Evolutionary conservation across 768 basidiomycete species (phyloP).

Genomic region (Phaeolepiota aurea): DNA sequence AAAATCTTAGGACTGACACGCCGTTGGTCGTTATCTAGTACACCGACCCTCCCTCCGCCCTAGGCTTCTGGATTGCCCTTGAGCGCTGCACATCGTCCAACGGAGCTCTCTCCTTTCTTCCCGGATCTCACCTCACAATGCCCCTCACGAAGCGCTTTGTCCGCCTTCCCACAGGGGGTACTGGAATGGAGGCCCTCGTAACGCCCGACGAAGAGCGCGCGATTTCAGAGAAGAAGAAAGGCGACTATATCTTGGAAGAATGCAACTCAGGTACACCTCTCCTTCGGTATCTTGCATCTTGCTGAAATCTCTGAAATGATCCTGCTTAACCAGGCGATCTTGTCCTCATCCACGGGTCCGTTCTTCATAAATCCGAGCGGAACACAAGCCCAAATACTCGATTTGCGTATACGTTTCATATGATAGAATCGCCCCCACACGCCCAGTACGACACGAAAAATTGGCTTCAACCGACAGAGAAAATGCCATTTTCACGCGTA

Average conservation of each 20-base stretch:
- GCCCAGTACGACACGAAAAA: conserved; percentile 85
- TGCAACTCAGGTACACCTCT: conserved; percentile 61
- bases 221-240: conserved; percentile 19
- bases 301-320: background rate
- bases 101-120: conserved; percentile 83
- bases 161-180: conserved; percentile 66
- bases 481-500: conserved; percentile 73
- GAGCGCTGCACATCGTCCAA: conserved; percentile 80
- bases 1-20: background rate
- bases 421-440: conserved; percentile 72
- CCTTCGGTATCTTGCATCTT: background rate
- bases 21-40: conserved; percentile 42
- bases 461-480: conserved; percentile 85
- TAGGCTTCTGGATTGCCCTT: conserved; percentile 96
- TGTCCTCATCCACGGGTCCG: conserved; percentile 88
- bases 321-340: conserved; percentile 54
- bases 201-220: conserved; percentile 25
- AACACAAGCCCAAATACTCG: conserved; percentile 77
- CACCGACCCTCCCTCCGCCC: conserved; percentile 83
- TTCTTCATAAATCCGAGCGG: conserved; percentile 86
- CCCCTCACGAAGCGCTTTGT: conserved; percentile 83
- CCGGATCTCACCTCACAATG: conserved; percentile 77
- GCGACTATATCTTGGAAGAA: conserved; percentile 56
- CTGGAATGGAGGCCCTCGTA: conserved; percentile 68
- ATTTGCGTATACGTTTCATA: conserved; percentile 94